Percentiles rank a stretch among this genome's conserved stretches.
Conservation (phyloP, 1,284 basidiomycete genomes). For the Neotropicomus parvogracilis region DNA sequence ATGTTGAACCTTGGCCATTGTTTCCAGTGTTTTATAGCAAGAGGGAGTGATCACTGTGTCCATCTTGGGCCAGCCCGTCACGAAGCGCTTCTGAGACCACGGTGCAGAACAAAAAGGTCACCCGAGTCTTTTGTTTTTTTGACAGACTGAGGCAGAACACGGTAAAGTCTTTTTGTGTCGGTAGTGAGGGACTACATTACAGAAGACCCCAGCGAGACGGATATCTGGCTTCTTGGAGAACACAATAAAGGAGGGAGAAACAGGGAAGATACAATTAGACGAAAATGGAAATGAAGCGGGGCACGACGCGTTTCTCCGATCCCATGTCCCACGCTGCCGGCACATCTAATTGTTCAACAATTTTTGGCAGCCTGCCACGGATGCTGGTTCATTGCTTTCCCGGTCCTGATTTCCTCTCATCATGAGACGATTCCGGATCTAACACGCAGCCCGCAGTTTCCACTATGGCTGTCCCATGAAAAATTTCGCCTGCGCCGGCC, state of each 20-base stretch:
- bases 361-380: conserved; percentile 14
- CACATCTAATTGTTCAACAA: conserved; percentile 32
- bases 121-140: conserved; percentile 31
- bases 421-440: conserved; percentile 28
- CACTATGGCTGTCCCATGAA: conserved; percentile 15
- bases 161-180: conserved; percentile 35
- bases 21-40: conserved; percentile 34
- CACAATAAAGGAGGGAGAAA: conserved; percentile 37
- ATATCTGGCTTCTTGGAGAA: conserved; percentile 28
- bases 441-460: conserved; percentile 7
- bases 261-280: conserved; percentile 36
- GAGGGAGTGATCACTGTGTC: conserved; percentile 33
- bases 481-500: conserved; percentile 25
- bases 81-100: conserved; percentile 26
- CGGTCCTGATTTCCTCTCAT: conserved; percentile 12
- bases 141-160: conserved; percentile 19
- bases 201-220: conserved; percentile 23
- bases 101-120: conserved; percentile 34
- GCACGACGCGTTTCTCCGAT: conserved; percentile 8
- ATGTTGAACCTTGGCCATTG: conserved; percentile 29
- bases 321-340: conserved; percentile 29
- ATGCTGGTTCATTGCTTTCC: conserved; percentile 13
- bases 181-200: conserved; percentile 35
- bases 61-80: conserved; percentile 35
- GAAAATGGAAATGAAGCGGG: conserved; percentile 32